Conservation (phyloP, 805 yeast species). For the Wickerhamiella lipophila region DNA sequence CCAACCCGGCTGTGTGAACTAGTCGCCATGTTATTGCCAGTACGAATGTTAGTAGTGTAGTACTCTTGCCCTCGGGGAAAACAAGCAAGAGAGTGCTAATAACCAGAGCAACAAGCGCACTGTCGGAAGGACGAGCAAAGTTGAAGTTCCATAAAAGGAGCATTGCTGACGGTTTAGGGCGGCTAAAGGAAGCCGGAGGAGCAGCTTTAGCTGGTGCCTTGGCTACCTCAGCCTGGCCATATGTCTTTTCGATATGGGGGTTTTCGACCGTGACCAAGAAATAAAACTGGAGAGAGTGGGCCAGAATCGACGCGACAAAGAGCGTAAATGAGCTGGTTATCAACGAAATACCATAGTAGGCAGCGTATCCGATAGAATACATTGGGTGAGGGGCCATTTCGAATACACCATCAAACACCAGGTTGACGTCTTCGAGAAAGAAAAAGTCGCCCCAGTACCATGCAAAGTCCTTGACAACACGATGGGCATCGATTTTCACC, state of each 20-base stretch:
- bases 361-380: slow-evolving; percentile 82
- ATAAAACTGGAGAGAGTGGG: slow-evolving; percentile 65
- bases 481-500: slow-evolving; percentile 80
- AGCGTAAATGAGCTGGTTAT: slow-evolving; percentile 64
- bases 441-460: slow-evolving; percentile 96
- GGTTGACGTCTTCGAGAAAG: slow-evolving; percentile 55
- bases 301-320: slow-evolving; percentile 53
- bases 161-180: slow-evolving; percentile 26
- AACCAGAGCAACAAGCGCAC: slow-evolving; percentile 24
- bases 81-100: slow-evolving; percentile 27
- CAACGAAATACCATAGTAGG: slow-evolving; percentile 73
- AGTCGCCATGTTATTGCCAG: slow-evolving; percentile 37
- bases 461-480: slow-evolving; percentile 79
- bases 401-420: slow-evolving; percentile 78
- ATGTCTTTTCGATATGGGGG: slow-evolving; percentile 76
- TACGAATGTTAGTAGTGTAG: slow-evolving; percentile 22
- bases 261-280: slow-evolving; percentile 66
- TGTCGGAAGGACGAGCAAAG: slow-evolving; percentile 50
- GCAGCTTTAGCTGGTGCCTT: not conserved
- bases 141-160: slow-evolving; percentile 53
- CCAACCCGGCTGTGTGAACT: slow-evolving; percentile 39
- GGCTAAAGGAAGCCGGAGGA: not conserved
- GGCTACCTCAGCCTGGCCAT: slow-evolving; percentile 18
- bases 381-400: slow-evolving; percentile 87
- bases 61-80: slow-evolving; percentile 20